Base-by-base conservation (phyloP, 1,284 basidiomycete species). In the Athelia sp. region DNA sequence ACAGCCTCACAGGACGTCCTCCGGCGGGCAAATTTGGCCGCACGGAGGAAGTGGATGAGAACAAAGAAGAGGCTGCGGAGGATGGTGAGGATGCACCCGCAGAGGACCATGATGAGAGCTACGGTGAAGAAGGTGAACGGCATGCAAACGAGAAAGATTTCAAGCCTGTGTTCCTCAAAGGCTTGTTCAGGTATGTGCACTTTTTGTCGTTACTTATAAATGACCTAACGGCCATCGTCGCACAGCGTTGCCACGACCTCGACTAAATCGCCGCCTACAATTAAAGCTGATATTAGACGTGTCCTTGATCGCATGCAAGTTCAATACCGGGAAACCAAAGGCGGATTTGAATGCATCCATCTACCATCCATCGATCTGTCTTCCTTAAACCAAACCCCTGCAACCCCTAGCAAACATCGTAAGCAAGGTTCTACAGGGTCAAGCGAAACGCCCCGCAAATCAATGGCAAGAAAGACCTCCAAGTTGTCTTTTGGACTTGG, bases 341-440 rank as follows among this genome's bases (percentile, higher is more conserved):
- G 84, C 49, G 96, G 96, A 0, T 99, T 95, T 64, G 96, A 98
- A 66, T 99, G 96, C 68, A 88, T 96, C 21, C 94, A 98, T 65
- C 71, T 91, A 46, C 96, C 96, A 0, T 93, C 90, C 22, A 96
- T 98, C 63, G 93, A 96, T 64, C 70, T 96, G 9, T 76, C 85
- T 4, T 87, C 88, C 29, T 75, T 93, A 11, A 69, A 71, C 29
- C 75, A 75, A 46, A 57, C 64, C 8, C 50, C 54, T 17, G 60
- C 67, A 21, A 42, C 59, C 42, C 56, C 62, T 58, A 47, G 64
- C 54, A 62, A 62, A 40, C 74, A 81, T 50, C 75, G 71, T 51
- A 79, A 78, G 50, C 74, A 77, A 47, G 62, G 67, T 13, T 78
- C 80, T 1, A 65, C 66, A 2, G 73, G 73, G 21, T 78, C 80